Conservation (phyloP, 257 asterid species). For the Agastache rugosa region DNA sequence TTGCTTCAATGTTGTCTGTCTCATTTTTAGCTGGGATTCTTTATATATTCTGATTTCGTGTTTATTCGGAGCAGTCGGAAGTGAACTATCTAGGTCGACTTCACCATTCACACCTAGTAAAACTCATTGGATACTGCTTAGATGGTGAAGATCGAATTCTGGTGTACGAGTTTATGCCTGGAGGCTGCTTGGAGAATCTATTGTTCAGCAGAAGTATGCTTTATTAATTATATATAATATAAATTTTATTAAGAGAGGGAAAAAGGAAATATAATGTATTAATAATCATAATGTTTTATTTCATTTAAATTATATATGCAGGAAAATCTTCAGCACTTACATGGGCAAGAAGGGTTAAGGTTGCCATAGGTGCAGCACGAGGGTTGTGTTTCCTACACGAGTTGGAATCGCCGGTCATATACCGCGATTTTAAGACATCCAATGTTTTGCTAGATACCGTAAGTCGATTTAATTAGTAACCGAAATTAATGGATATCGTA, state of each 20-base stretch:
- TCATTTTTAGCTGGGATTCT: constrained; percentile 12
- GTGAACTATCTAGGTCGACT: constrained; percentile 62
- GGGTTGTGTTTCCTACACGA: constrained; percentile 59
- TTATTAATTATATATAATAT: background rate
- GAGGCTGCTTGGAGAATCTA: constrained; percentile 58
- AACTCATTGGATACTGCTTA: constrained; percentile 53
- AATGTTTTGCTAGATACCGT: constrained; percentile 57
- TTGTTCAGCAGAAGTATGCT: constrained; percentile 44
- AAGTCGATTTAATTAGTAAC: constrained; percentile 13
- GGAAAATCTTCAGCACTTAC: constrained; percentile 44
- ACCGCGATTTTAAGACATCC: constrained; percentile 64
- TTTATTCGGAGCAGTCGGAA: constrained; percentile 44
- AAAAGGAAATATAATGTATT: background rate
- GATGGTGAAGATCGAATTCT: constrained; percentile 55
- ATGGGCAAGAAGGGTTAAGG: constrained; percentile 54
- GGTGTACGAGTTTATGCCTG: constrained; percentile 61
- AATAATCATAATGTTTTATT: too few relatives aligned
- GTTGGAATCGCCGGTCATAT: constrained; percentile 53
- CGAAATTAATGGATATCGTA: too few relatives aligned
- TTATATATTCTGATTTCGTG: background rate
- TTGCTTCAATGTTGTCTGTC: background rate
- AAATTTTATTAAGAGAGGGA: background rate
- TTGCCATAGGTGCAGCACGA: constrained; percentile 61
- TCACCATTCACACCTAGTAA: constrained; percentile 54
- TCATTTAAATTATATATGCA: constrained; percentile 24